Base-by-base conservation (phyloP, 768 basidiomycete species). In the Vishniacozyma victoriae region DNA sequence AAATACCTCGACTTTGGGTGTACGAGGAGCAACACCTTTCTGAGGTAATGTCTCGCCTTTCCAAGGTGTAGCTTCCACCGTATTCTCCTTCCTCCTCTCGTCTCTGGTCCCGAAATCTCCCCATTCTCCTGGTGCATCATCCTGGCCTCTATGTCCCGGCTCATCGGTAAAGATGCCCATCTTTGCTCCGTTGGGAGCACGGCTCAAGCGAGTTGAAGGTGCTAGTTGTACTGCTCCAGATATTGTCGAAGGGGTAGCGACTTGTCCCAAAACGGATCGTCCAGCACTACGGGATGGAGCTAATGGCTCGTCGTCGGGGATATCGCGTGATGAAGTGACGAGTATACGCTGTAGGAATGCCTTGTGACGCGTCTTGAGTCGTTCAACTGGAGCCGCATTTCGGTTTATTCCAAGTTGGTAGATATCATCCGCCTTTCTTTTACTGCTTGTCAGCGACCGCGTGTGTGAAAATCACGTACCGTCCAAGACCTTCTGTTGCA, bases 321-420 rank as follows among this genome's bases (percentile, higher is more conserved):
- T 54, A 3, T 44, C 44, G 11, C 55, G 63, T 6, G 68, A 58
- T 9, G 71, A 58, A 5, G 71, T 70, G 41, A 57, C 68, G 49
- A 91, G 44, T 81, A 82, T 62, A 63, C 76, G 69, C 0, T 69
- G 64, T 58, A 85, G 82, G 69, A 93, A 96, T 23, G 87, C 85
- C 26, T 80, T 76, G 64, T 90, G 87, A 46, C 83, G 77, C 35
- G 78, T 81, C 74, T 89, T 90, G 35, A 99, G 77, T 38, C 88
- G 79, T 59, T 88, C 88, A 18, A 86, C 64, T 2, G 93, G 92
- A 19, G 86, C 80, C 12, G 86, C 90, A 49, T 79, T 80, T 20
- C 85, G 82, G 52, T 82, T 78, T 55, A 97, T 85, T 14, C 92
- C 95, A 29, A 82, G 79, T 12, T 78, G 80, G 72, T 87, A 93